Evolutionary conservation across 2,329 filamentous ascomycete genomes (phyloP), one percentile per base, ranked within the genome.

Genomic region (Apiospora marii): DNA sequence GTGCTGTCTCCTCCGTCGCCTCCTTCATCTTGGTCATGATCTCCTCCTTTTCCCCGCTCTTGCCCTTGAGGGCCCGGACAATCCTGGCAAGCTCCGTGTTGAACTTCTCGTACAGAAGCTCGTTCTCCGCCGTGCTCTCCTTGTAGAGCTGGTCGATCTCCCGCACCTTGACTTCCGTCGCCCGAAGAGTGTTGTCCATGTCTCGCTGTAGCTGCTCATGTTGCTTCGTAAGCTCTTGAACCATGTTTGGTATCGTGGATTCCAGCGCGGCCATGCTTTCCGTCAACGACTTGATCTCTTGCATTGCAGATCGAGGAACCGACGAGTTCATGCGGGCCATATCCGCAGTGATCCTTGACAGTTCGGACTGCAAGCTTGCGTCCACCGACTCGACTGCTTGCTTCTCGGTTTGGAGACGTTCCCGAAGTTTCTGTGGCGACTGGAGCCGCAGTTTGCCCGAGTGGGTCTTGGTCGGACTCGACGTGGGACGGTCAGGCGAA

Each of bases 11-110:
- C 74, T 97, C 95, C 76, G 93, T 88, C 70, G 90, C 88, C 75
- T 94, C 93, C 76, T 89, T 92, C 73, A 98, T 81, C 79, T 91
- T 90, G 48, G 84, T 84, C 79, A 95, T 88, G 73, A 98, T 83
- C 77, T 96, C 94, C 77, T 95, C 93, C 77, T 94, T 93, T 58
- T 94, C 92, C 68, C 93, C 92, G 4, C 90, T 90, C 76, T 92
- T 92, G 73, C 89, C 89, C 81, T 90, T 91, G 68, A 96, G 87
- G 53, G 92, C 93, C 81, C 91, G 92, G 61, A 95, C 87, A 73
- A 98, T 93, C 84, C 93, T 94, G 77, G 90, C 92, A 68, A 98
- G 85, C 83, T 98, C 96, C n/a, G 91, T 90, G 78, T 98, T 98
- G 85, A 98, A 98, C 74, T 92, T 92, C 76, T 96, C 93, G 82